Conservation (phyloP, 1,284 basidiomycete genomes). For the Trametes polyzona region DNA sequence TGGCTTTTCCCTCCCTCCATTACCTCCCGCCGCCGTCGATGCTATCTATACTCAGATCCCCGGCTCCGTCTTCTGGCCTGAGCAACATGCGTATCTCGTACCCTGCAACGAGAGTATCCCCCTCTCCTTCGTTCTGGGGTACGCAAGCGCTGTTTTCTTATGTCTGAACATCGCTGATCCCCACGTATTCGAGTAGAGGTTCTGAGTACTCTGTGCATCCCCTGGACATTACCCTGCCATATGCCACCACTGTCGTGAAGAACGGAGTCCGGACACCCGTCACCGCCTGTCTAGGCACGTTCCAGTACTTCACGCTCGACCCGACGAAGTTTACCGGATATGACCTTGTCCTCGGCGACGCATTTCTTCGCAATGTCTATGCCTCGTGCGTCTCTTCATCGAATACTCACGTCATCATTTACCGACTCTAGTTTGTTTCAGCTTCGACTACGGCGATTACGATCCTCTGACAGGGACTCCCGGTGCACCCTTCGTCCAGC, state of each 20-base stretch:
- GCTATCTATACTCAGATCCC: slow-evolving; percentile 35
- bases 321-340: slow-evolving; percentile 29
- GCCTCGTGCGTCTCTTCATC: slow-evolving; percentile 38
- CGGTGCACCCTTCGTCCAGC: too few relatives aligned
- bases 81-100: slow-evolving; percentile 25
- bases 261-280: not conserved
- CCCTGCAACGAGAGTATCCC: slow-evolving; percentile 31
- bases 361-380: slow-evolving; percentile 45
- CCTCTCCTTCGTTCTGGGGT: slow-evolving; percentile 35
- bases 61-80: slow-evolving; percentile 29
- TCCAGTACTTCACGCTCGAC: slow-evolving; percentile 9
- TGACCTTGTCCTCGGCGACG: slow-evolving; percentile 42
- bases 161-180: not conserved
- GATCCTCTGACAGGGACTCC: too few relatives aligned
- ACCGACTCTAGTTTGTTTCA: too few relatives aligned
- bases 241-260: not conserved
- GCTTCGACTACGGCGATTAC: too few relatives aligned
- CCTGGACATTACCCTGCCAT: not conserved
- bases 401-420: too few relatives aligned
- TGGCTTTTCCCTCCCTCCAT: slow-evolving; percentile 35
- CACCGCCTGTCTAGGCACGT: slow-evolving; percentile 1
- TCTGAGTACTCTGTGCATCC: slow-evolving; percentile 6
- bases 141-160: not conserved
- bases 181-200: not conserved
- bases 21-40: slow-evolving; percentile 32